Percentiles rank a stretch among this genome's conserved stretches.
These are phyloP conservation scores for Sarocladium kiliense DNA, from an alignment of 2,329 filamentous ascomycete genomes.

Conservation along the genomic window DNA sequence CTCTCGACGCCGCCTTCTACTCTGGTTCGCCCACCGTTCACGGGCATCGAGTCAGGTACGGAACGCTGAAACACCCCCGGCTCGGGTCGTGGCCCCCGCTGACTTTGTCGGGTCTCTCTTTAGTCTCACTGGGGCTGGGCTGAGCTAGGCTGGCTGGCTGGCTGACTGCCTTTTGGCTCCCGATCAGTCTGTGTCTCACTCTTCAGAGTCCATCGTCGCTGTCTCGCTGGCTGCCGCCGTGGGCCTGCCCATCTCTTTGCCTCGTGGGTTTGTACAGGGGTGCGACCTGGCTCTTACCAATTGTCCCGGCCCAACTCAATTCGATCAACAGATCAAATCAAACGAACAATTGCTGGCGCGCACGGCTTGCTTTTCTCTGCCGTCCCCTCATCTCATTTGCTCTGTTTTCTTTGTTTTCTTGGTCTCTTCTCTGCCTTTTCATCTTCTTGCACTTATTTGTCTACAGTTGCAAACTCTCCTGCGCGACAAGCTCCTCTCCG, in stretches of 20 bases:
- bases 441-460: background rate
- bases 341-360: background rate
- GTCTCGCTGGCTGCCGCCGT: background rate
- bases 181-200: background rate
- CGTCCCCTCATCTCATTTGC: background rate
- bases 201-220: background rate
- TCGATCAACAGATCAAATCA: conserved; percentile 7
- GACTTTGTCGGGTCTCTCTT: background rate
- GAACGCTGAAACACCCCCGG: conserved; percentile 2
- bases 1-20: background rate
- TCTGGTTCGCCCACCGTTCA: conserved; percentile 8
- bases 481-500: background rate
- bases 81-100: conserved; percentile 1
- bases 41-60: conserved; percentile 5
- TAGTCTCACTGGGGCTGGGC: background rate
- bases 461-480: background rate
- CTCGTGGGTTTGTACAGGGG: conserved; percentile 6
- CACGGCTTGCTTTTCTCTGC: background rate
- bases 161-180: background rate
- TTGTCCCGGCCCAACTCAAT: background rate
- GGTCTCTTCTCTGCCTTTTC: background rate
- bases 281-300: background rate
- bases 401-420: too few relatives aligned
- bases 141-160: background rate
- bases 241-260: background rate